Conservation (phyloP, 345 rosid genomes). For the Dipteronia sinensis region DNA sequence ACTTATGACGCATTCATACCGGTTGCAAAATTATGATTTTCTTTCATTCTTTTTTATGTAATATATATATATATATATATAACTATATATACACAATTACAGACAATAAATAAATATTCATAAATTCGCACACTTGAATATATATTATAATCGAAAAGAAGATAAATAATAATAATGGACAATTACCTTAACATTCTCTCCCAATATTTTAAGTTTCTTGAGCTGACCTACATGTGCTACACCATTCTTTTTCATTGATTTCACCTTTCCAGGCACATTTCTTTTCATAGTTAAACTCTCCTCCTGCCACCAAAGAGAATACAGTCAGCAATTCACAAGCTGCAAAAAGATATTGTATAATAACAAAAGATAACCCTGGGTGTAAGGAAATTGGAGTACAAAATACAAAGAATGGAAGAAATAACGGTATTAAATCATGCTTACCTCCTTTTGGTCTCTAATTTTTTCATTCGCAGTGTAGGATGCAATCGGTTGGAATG, state of each 20-base stretch:
- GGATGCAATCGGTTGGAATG: constrained; percentile 45
- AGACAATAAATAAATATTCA: not conserved
- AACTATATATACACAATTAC: not conserved
- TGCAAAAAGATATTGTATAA: not conserved
- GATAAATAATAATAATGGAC: not conserved
- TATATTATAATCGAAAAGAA: not conserved
- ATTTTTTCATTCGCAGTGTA: constrained; percentile 41
- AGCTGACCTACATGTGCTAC: constrained; percentile 32
- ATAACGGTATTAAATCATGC: not conserved
- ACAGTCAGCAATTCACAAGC: not conserved
- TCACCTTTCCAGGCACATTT: constrained; percentile 50
- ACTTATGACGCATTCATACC: not conserved
- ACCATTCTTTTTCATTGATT: constrained; percentile 52
- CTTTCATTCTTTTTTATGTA: no score
- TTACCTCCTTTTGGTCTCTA: constrained; percentile 65
- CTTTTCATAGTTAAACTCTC: constrained; percentile 45
- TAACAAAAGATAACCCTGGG: not conserved
- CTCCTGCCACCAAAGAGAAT: constrained; percentile 48
- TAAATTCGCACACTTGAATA: not conserved
- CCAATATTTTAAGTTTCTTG: constrained; percentile 77
- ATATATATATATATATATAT: no score
- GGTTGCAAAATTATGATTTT: not conserved
- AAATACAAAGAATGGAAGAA: not conserved
- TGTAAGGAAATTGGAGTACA: not conserved
- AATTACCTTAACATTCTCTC: constrained; percentile 73